phyloP scores from a whole-genome alignment of 2,329 filamentous ascomycete species.

The Diplodia scrobiculata region DNA sequence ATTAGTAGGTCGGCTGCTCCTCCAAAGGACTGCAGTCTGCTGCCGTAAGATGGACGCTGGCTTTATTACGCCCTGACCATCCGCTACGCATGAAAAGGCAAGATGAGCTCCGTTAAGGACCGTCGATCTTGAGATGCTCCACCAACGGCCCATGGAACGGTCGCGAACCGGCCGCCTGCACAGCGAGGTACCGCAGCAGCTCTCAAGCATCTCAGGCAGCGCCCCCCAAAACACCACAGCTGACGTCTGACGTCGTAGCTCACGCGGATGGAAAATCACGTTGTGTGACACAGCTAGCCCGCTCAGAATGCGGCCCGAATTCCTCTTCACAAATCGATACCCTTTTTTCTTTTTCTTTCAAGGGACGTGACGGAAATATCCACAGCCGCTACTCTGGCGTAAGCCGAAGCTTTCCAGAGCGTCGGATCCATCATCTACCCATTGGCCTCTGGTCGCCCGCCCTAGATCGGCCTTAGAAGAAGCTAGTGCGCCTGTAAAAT shows the following conservation, averaged over 20 bases:
- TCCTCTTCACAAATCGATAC: neutral
- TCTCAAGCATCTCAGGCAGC: neutral
- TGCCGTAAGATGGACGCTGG: neutral
- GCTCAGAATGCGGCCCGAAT: neutral
- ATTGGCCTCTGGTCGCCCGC: neutral
- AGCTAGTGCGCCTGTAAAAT: neutral
- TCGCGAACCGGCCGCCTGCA: neutral
- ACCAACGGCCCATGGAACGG: conserved; percentile 3
- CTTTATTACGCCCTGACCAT: conserved; percentile 13
- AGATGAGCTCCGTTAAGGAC: conserved; percentile 24
- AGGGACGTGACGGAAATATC: neutral
- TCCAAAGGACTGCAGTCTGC: neutral
- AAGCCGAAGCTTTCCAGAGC: neutral
- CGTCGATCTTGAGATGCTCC: conserved; percentile 18
- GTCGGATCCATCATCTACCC: neutral
- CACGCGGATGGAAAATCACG: neutral
- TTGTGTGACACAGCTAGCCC: neutral
- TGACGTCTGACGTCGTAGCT: neutral
- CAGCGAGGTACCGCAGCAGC: neutral
- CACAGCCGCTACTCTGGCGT: neutral
- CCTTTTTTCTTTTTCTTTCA: neutral
- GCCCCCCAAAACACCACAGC: neutral
- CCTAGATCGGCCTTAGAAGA: neutral
- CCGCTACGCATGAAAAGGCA: conserved; percentile 26
- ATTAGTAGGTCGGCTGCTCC: neutral